Evolutionary conservation across 306 rosid species (phyloP), one percentile per base, ranked within the genome.

Genomic region (Macrotyloma uniflorum): DNA sequence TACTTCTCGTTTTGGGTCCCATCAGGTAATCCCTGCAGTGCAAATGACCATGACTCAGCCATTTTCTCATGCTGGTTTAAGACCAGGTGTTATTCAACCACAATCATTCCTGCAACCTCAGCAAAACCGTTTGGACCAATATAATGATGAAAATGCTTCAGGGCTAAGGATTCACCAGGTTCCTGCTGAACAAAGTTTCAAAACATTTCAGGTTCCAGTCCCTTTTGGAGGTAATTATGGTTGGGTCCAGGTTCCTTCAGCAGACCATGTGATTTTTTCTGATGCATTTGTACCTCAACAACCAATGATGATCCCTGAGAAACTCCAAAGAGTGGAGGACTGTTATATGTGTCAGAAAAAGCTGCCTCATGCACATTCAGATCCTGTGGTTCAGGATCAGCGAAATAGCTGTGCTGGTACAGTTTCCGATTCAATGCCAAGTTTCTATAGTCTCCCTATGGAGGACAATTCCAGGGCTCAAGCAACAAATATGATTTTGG

Each of bases 321-420:
- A 87, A 72, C 51, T 76, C 67, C 80, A 70, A 32, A 83, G 84
- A 82, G 71, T 83, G 75, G 91, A 91, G 82, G 90, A 92, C 64
- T 90, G 95, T 83, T 84, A 83, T 76, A 84, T 92, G 90, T 92
- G 98, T 90, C 95, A 79, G 91, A 89, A 85, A 75, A 85, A 84
- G 36, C 76, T 94, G 79, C 98, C 98, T 79, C 93, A 92, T 83
- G 86, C 90, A 18, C 98, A 94, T 89, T 94, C 97, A 38, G 92
- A 94, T 84, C 86, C 93, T 53, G 57, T 88, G 80, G 87, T 76
- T 79, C 92, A 85, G 79, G 90, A 88, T 84, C 94, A 87, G 70
- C 85, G 30, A 58, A 87, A 80, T 33, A 59, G 78, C 80, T 70
- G 85, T 40, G 83, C 87, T 24, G 82, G 85, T 76, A 69, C 68